Evolutionary conservation across 2,329 filamentous ascomycete species (phyloP).

Genomic region (Simplicillium sp.): DNA sequence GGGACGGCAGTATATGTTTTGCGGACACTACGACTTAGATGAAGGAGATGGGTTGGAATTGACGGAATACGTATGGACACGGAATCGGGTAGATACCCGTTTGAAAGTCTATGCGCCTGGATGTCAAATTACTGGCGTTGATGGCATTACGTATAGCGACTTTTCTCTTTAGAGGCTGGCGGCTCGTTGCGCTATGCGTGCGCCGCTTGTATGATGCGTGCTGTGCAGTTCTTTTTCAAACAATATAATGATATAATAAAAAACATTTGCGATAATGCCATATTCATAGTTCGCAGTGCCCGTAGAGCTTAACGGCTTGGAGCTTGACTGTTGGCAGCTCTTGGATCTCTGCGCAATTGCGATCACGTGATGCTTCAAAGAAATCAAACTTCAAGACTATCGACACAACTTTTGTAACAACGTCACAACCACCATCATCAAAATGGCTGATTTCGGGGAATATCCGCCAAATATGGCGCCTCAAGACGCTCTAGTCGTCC

Average conservation of each 20-base stretch:
- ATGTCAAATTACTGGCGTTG: constrained; percentile 14
- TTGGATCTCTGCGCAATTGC: too few species aligned
- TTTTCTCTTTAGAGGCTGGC: constrained; percentile 5
- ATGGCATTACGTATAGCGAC: constrained; percentile 14
- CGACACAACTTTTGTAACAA: background rate
- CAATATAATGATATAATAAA: too few species aligned
- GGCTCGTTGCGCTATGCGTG: too few species aligned
- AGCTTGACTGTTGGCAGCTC: too few species aligned
- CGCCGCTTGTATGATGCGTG: too few species aligned
- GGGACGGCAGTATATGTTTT: constrained; percentile 5
- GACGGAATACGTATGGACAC: constrained; percentile 12
- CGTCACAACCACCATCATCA: background rate
- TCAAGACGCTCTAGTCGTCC: constrained; percentile 52
- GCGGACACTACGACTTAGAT: too few species aligned
- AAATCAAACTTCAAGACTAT: constrained; percentile 5
- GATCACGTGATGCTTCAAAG: background rate
- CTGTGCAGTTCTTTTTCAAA: too few species aligned
- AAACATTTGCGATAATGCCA: too few species aligned
- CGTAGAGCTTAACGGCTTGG: too few species aligned
- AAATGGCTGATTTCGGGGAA: constrained; percentile 53
- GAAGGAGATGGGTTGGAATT: constrained; percentile 15
- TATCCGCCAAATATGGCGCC: constrained; percentile 59
- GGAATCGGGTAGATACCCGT: constrained; percentile 16
- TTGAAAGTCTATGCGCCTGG: too few species aligned
- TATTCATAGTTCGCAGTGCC: too few species aligned